Percentiles rank a stretch among this genome's conserved stretches.
Evolutionary conservation across 1,284 basidiomycete species (phyloP).

Genomic region (Tranzscheliella williamsii): DNA sequence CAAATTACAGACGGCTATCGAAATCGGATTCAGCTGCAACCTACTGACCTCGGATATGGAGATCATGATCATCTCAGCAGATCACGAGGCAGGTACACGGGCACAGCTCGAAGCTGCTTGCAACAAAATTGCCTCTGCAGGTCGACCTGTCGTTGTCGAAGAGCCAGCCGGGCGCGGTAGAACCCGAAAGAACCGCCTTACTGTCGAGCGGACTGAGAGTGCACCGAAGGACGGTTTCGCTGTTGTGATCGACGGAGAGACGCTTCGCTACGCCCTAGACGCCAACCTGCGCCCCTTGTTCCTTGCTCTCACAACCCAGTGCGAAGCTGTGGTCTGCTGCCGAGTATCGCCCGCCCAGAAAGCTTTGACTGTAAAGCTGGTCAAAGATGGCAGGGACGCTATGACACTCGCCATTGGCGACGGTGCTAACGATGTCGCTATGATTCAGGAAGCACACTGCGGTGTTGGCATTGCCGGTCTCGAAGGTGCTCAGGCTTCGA

Average conservation of each 20-base stretch:
- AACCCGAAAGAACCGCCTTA: conserved; percentile 35
- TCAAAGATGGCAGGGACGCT: conserved; percentile 90
- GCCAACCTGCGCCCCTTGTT: conserved; percentile 81
- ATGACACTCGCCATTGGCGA: conserved; percentile 98
- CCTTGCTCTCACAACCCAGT: conserved; percentile 88
- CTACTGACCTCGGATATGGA: conserved; percentile 65
- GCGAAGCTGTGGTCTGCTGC: conserved; percentile 95
- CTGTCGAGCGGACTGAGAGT: conserved; percentile 32
- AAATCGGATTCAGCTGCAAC: conserved; percentile 69
- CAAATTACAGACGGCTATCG: conserved; percentile 96
- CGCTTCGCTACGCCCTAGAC: conserved; percentile 78
- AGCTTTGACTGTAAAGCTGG: conserved; percentile 88
- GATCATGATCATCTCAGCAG: conserved; percentile 92
- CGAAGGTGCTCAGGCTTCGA: conserved; percentile 95
- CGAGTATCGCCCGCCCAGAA: conserved; percentile 96
- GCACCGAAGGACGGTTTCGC: conserved; percentile 70
- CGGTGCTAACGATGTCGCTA: conserved; percentile 91
- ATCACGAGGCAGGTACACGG: conserved; percentile 74
- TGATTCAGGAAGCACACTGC: conserved; percentile 98
- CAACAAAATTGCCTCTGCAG: conserved; percentile 87
- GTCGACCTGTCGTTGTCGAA: conserved; percentile 66
- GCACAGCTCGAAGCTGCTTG: conserved; percentile 87
- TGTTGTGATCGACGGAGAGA: conserved; percentile 95
- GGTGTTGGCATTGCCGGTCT: conserved; percentile 91
- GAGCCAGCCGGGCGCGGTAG: conserved; percentile 19